Evolutionary conservation across 768 basidiomycete genomes (phyloP).

Genomic region (Lentinula guzmanii): DNA sequence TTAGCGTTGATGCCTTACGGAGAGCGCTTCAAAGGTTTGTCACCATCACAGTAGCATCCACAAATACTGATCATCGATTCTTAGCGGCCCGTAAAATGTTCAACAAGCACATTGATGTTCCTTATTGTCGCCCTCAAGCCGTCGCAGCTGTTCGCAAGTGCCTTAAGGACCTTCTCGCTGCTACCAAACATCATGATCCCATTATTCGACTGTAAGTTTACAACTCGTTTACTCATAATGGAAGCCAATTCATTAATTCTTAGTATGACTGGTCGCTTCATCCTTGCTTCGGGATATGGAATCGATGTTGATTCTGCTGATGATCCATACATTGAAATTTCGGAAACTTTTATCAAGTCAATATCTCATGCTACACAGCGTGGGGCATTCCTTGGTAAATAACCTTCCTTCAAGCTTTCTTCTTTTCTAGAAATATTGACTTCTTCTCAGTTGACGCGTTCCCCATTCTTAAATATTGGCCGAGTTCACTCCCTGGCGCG

Average conservation of each 20-base stretch:
- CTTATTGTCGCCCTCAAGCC: constrained; percentile 5
- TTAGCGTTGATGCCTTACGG: constrained; percentile 28
- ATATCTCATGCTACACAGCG: constrained; percentile 3
- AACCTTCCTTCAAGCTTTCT: not conserved
- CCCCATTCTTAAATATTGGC: constrained; percentile 20
- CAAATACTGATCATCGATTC: no score
- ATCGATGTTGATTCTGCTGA: constrained; percentile 8
- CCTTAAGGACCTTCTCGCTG: constrained; percentile 8
- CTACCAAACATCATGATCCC: constrained; percentile 6
- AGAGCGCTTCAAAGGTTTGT: constrained; percentile 21
- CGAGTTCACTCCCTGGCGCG: constrained; percentile 34
- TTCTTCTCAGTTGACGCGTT: constrained; percentile 6
- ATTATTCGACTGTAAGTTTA: constrained; percentile 11
- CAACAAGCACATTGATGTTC: constrained; percentile 6
- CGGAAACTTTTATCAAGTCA: constrained; percentile 7
- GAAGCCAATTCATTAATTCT: not conserved
- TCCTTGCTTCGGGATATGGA: constrained; percentile 9
- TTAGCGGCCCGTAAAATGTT: constrained; percentile 5
- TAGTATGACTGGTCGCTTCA: constrained; percentile 12
- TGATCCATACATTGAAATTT: constrained; percentile 9
- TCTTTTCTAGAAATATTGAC: not conserved
- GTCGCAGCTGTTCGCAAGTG: constrained; percentile 4
- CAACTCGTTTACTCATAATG: not conserved
- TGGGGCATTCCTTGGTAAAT: constrained; percentile 1
- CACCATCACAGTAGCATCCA: constrained; percentile 6